Evolutionary conservation across 2,329 filamentous ascomycete genomes (phyloP).

Genomic region (Hypoxylon sp.): DNA sequence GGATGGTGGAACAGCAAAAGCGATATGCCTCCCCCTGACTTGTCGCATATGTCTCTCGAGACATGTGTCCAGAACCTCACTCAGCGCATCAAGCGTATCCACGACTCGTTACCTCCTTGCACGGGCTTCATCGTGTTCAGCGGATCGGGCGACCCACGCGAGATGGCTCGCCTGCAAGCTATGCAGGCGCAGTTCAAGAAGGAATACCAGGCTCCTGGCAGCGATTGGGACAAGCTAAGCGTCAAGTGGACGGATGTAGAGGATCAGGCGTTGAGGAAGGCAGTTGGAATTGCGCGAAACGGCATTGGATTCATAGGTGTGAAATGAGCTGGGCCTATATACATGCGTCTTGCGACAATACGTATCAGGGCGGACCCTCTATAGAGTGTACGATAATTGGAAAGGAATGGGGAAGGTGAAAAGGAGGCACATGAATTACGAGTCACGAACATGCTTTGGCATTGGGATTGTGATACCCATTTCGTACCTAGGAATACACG

Average conservation of each 20-base stretch:
- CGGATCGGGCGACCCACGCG: conserved; percentile 76
- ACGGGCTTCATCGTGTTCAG: conserved; percentile 76
- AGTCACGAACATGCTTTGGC: conserved; percentile 35
- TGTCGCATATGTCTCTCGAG: conserved; percentile 59
- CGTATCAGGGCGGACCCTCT: neutral
- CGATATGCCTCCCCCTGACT: conserved; percentile 51
- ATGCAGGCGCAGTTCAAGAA: conserved; percentile 73
- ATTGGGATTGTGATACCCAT: conserved; percentile 45
- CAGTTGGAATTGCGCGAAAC: conserved; percentile 69
- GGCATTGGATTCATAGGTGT: conserved; percentile 76
- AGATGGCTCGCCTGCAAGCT: conserved; percentile 73
- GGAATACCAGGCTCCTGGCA: conserved; percentile 74
- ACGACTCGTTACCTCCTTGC: conserved; percentile 73
- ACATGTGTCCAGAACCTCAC: conserved; percentile 62
- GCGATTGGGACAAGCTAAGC: conserved; percentile 76
- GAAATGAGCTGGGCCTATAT: conserved; percentile 62
- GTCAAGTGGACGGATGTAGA: conserved; percentile 78
- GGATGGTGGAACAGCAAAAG: conserved; percentile 77
- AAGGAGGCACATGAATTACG: conserved; percentile 35
- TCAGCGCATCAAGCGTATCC: conserved; percentile 67
- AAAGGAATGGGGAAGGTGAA: neutral
- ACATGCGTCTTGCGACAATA: conserved; percentile 7
- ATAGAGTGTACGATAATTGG: neutral
- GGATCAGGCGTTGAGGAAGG: conserved; percentile 72
- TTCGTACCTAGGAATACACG: conserved; percentile 18